phyloP scores from a whole-genome alignment of 169 alveolate genomes.

The Fabrea salina region DNA sequence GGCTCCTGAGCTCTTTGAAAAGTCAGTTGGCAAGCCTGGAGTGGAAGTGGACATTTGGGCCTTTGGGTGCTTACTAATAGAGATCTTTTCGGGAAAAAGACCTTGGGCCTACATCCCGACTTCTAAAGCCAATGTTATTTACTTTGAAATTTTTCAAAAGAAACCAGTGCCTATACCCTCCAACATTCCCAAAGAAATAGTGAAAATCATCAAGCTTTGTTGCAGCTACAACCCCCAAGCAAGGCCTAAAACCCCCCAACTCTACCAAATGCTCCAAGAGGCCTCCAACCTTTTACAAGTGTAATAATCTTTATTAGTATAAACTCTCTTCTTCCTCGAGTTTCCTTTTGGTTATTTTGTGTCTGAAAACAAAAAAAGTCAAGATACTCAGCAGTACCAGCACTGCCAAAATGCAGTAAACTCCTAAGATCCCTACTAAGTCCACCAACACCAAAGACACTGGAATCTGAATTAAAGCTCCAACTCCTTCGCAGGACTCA shows the following conservation, averaged over 20 bases:
- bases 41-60: constrained; percentile 32
- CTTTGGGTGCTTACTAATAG: constrained; percentile 33
- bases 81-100: constrained; percentile 26
- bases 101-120: constrained; percentile 33
- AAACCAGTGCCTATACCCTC: constrained; percentile 26
- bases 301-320: too few relatives aligned
- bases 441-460: neutral
- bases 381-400: neutral
- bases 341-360: neutral
- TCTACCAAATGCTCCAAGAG: neutral
- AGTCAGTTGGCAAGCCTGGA: neutral
- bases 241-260: neutral
- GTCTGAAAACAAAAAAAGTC: neutral
- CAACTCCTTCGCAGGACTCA: neutral
- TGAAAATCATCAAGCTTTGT: neutral
- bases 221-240: constrained; percentile 5
- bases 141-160: constrained; percentile 12
- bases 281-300: neutral
- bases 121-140: constrained; percentile 22
- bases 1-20: constrained; percentile 39
- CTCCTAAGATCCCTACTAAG: neutral
- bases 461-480: neutral
- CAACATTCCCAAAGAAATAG: constrained; percentile 2
- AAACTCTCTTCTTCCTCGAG: too few relatives aligned
- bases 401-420: neutral